Base-by-base conservation (phyloP, 1,284 basidiomycete species). In the Tetrapyrgos nigripes region DNA sequence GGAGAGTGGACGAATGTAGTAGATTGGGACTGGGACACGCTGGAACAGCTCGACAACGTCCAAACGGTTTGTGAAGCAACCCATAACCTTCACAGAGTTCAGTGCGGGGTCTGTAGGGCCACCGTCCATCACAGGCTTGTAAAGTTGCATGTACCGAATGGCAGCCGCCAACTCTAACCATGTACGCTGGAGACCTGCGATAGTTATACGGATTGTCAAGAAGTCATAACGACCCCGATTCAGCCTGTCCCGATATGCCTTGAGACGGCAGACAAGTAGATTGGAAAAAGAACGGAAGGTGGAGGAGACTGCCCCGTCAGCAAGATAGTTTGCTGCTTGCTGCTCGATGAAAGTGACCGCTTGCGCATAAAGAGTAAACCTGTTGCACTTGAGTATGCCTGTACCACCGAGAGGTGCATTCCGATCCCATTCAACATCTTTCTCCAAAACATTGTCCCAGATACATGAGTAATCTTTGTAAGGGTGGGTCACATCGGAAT, bases 51-150 rank as follows among this genome's bases (percentile, higher is more conserved):
- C 29, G 2, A 53, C 51, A 40, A 53, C 24, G 13, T 53, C 51
- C 8, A 43, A 17, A 17, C 35, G 51, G 11, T 37, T 27, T 27
- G 31, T 53, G 33, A 53, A 53, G 1, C 33, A 11, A 23, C 35
- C 51, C 51, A 53, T 26, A 2, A 53, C 31, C 19, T 40, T 43
- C 14, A 33, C 29, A 10, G 29, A 33, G 3, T 19, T 33, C 29
- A 21, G 4, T 13, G 23, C 14, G 21, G 26, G 14, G 17, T 24
- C 27, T 13, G 3, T 23, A 19, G 23, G 33, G n/a, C 10, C 19
- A 10, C 51, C 51, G 37, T 53, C 43, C 51, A 53, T 53, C 19
- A 53, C 13, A 26, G 51, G 35, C 27, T 53, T 31, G 23, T 53
- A 53, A 21, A 27, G 14, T 27, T 53, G 31, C 51, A 53, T 53